Conservation (phyloP, 2,329 filamentous ascomycete species). For the Ascocoryne sarcoides region DNA sequence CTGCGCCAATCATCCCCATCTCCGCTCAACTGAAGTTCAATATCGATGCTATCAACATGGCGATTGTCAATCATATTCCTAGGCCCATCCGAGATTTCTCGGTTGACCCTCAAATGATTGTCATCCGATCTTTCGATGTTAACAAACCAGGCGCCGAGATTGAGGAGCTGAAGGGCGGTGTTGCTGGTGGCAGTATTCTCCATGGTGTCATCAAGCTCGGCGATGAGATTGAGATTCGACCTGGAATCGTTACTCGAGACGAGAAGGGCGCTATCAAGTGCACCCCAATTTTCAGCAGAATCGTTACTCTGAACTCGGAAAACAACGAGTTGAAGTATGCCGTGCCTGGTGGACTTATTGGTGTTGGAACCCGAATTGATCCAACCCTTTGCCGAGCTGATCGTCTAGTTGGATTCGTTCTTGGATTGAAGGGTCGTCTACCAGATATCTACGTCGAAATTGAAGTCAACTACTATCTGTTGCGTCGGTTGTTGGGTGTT, state of each 20-base stretch:
- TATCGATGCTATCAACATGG: slow-evolving; percentile 95
- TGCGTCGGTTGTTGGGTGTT: slow-evolving; percentile 88
- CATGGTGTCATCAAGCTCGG: slow-evolving; percentile 95
- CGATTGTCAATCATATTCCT: slow-evolving; percentile 90
- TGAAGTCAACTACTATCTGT: slow-evolving; percentile 98
- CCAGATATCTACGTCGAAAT: slow-evolving; percentile 98
- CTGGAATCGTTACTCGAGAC: slow-evolving; percentile 96
- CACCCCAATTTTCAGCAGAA: slow-evolving; percentile 91
- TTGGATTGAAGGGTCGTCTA: slow-evolving; percentile 86
- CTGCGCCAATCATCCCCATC: slow-evolving; percentile 92
- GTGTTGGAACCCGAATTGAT: slow-evolving; percentile 95
- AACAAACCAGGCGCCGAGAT: slow-evolving; percentile 99
- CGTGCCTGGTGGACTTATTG: slow-evolving; percentile 93
- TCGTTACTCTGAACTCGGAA: slow-evolving; percentile 93
- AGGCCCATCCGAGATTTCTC: slow-evolving; percentile 86
- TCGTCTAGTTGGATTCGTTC: slow-evolving; percentile 95
- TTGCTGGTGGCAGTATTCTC: slow-evolving; percentile 92
- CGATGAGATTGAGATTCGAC: slow-evolving; percentile 96
- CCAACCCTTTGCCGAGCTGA: slow-evolving; percentile 97
- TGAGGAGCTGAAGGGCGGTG: slow-evolving; percentile 95
- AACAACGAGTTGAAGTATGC: slow-evolving; percentile 98
- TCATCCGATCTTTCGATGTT: slow-evolving; percentile 98
- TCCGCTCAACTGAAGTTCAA: slow-evolving; percentile 98
- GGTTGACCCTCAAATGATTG: slow-evolving; percentile 92
- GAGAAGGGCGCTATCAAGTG: slow-evolving; percentile 90